These are phyloP conservation scores for Aspergillus carbonarius DNA, from an alignment of 2,329 filamentous ascomycete species.

Conservation along the genomic window DNA sequence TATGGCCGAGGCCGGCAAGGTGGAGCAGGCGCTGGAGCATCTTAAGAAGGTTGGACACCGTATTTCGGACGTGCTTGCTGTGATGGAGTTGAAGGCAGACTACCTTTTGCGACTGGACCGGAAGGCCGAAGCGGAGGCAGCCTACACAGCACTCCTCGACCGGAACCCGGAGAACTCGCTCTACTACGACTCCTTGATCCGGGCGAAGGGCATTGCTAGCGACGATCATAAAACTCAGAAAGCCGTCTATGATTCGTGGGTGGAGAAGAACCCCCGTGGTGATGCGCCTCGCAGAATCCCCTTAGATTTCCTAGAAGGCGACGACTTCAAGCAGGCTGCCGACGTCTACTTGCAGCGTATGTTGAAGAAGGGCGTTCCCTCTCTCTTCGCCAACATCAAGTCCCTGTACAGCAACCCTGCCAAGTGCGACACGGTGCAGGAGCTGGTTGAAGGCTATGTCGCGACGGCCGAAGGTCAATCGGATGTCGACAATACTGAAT, in stretches of 20 bases:
- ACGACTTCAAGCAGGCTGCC: conserved; percentile 75
- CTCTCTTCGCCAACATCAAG: conserved; percentile 95
- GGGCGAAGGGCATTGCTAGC: conserved; percentile 63
- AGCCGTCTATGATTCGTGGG: conserved; percentile 78
- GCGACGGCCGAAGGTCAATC: conserved; percentile 44
- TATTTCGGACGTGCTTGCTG: conserved; percentile 77
- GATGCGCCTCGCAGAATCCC: conserved; percentile 86
- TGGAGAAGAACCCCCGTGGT: conserved; percentile 74
- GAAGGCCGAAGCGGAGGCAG: conserved; percentile 76
- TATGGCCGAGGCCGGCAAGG: conserved; percentile 85
- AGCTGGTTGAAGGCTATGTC: conserved; percentile 76
- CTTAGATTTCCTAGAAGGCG: conserved; percentile 80
- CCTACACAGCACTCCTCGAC: conserved; percentile 77
- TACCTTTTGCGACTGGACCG: conserved; percentile 76
- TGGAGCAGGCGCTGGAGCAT: conserved; percentile 80
- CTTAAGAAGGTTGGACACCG: conserved; percentile 74
- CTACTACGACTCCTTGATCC: conserved; percentile 79
- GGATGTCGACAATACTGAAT: conserved; percentile 57
- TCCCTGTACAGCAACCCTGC: conserved; percentile 75
- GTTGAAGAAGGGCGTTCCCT: conserved; percentile 90
- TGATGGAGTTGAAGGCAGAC: conserved; percentile 81
- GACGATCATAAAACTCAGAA: conserved; percentile 65
- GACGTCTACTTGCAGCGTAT: conserved; percentile 78
- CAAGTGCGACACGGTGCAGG: conserved; percentile 76
- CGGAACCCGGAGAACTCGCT: conserved; percentile 83